A percentile compares a stretch with the other conserved stretches of the same genome.
phyloP scores from a whole-genome alignment of 805 yeast species.

The Saccharomycopsis babjevae region DNA sequence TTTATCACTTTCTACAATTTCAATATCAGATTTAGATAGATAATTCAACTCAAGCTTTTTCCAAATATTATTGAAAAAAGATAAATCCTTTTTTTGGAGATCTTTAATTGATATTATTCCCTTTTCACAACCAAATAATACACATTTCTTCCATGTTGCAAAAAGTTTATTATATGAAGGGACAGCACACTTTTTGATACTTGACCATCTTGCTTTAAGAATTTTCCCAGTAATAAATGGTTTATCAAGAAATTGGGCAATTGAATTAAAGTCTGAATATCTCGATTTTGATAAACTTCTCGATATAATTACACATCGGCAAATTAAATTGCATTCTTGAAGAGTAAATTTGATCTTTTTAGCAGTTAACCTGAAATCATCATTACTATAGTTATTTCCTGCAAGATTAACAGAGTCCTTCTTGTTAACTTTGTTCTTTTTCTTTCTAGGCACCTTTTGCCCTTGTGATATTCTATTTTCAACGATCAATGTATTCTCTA shows the following conservation, averaged over 20 bases:
- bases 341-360: background rate
- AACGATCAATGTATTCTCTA: background rate
- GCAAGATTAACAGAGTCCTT: background rate
- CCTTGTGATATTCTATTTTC: background rate
- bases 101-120: slow-evolving; percentile 42
- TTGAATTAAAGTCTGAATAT: background rate
- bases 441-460: background rate
- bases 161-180: slow-evolving; percentile 18
- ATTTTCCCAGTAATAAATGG: slow-evolving; percentile 29
- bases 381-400: background rate
- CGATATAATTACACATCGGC: slow-evolving; percentile 7
- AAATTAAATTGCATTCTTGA: background rate
- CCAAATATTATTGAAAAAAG: slow-evolving; percentile 57
- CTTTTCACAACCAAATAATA: slow-evolving; percentile 47
- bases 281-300: slow-evolving; percentile 8
- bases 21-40: background rate
- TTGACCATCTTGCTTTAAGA: slow-evolving; percentile 60
- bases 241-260: slow-evolving; percentile 22
- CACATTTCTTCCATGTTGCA: slow-evolving; percentile 55
- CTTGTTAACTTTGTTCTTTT: background rate
- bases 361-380: background rate
- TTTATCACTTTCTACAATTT: slow-evolving; percentile 7
- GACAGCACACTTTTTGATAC: slow-evolving; percentile 38
- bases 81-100: slow-evolving; percentile 40
- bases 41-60: slow-evolving; percentile 21